These are phyloP conservation scores for Epichloe sp. DNA, from an alignment of 2,329 filamentous ascomycete genomes.

Conservation along the genomic window DNA sequence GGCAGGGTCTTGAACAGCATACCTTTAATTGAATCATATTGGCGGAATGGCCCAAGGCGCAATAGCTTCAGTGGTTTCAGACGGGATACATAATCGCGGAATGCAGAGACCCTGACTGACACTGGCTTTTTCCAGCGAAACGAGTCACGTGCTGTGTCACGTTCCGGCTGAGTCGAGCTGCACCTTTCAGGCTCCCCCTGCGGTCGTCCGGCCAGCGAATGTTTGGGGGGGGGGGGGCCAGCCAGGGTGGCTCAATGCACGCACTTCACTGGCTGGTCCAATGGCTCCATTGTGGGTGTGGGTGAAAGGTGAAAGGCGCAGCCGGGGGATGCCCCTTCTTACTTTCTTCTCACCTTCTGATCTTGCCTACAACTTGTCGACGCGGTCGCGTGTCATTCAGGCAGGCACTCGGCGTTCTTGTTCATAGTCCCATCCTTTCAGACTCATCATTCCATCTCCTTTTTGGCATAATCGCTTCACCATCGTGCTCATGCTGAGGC, in stretches of 20 bases:
- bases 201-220: constrained; percentile 19
- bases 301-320: background rate
- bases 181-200: background rate
- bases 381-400: background rate
- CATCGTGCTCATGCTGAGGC: background rate
- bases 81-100: background rate
- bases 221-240: constrained; percentile 9
- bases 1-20: background rate
- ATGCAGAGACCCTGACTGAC: background rate
- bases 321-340: constrained; percentile 1
- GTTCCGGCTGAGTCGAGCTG: background rate
- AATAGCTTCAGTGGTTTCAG: constrained; percentile 5
- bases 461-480: background rate
- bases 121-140: background rate
- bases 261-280: background rate
- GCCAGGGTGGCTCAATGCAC: constrained; percentile 7
- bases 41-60: constrained; percentile 12
- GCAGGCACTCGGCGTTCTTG: background rate
- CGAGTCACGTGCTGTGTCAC: constrained; percentile 4
- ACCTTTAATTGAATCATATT: constrained; percentile 91
- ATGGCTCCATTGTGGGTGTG: constrained; percentile 1
- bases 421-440: background rate
- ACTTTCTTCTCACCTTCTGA: constrained; percentile 1
- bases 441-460: background rate
- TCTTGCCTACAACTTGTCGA: constrained; percentile 2